Conservation (phyloP, 2,329 filamentous ascomycete species). For the Hypoxylon sp. region DNA sequence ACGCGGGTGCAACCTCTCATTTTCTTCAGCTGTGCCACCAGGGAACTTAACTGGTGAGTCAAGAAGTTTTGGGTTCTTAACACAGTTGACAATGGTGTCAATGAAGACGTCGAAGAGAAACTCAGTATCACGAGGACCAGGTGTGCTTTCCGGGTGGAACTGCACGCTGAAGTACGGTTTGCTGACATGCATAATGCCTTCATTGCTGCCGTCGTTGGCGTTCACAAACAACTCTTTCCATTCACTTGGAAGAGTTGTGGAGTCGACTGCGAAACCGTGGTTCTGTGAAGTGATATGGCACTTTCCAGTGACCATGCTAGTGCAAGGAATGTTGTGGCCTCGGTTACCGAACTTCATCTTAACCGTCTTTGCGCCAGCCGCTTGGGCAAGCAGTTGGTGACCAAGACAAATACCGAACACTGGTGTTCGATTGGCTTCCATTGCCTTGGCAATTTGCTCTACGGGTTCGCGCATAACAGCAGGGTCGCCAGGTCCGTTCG, state of each 20-base stretch:
- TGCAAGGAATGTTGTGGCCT: conserved; percentile 98
- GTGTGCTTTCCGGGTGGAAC: conserved; percentile 97
- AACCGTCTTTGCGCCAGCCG: conserved; percentile 84
- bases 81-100: conserved; percentile 80
- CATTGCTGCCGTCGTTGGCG: conserved; percentile 97
- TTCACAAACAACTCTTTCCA: conserved; percentile 98
- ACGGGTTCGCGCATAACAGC: conserved; percentile 86
- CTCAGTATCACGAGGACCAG: conserved; percentile 94
- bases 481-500: conserved; percentile 97
- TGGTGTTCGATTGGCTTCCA: conserved; percentile 85
- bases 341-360: conserved; percentile 99
- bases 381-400: conserved; percentile 91
- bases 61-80: conserved; percentile 77
- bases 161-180: conserved; percentile 99
- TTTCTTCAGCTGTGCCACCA: conserved; percentile 85
- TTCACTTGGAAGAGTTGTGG: conserved; percentile 78
- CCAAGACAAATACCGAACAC: conserved; percentile 98
- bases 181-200: conserved; percentile 90
- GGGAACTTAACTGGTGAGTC: conserved; percentile 86
- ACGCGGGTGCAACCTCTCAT: conserved; percentile 80
- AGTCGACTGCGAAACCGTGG: conserved; percentile 94
- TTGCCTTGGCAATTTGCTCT: conserved; percentile 81
- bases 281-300: conserved; percentile 99
- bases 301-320: conserved; percentile 92
- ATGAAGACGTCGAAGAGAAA: conserved; percentile 98